Percentiles rank a stretch among this genome's conserved stretches.
phyloP scores from a whole-genome alignment of 352 stramenopile genomes.

The Phytopythium litorale region DNA sequence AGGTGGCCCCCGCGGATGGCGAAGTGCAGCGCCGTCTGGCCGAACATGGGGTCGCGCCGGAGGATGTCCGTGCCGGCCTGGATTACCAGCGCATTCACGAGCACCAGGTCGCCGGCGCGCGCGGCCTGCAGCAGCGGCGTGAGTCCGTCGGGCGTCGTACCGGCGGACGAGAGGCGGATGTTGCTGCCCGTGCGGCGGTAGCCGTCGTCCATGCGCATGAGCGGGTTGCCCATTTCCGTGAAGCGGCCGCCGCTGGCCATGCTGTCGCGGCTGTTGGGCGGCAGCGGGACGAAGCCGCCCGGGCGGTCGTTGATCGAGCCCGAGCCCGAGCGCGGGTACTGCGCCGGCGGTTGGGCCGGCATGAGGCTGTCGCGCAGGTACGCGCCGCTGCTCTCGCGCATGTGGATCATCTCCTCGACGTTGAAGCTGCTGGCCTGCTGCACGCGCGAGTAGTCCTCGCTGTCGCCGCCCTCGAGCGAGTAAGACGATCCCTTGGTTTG shows the following conservation, averaged over 20 bases:
- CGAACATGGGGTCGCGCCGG: constrained; percentile 57
- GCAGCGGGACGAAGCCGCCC: background rate
- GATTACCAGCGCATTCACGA: constrained; percentile 68
- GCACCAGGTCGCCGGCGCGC: constrained; percentile 52
- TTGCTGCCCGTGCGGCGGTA: constrained; percentile 44
- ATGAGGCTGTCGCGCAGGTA: constrained; percentile 56
- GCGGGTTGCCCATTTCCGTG: constrained; percentile 60
- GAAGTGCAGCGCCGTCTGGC: constrained; percentile 69
- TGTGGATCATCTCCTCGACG: constrained; percentile 54
- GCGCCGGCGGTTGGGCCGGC: constrained; percentile 13
- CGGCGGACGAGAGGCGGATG: constrained; percentile 11
- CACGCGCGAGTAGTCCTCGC: constrained; percentile 20
- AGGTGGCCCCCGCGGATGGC: constrained; percentile 61
- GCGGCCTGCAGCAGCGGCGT: constrained; percentile 65
- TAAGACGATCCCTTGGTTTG: constrained; percentile 17
- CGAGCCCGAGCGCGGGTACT: background rate
- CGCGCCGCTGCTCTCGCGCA: constrained; percentile 29
- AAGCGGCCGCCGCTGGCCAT: constrained; percentile 15
- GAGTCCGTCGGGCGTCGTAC: constrained; percentile 43
- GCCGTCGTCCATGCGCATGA: constrained; percentile 74
- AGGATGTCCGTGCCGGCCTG: constrained; percentile 68
- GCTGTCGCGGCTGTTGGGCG: constrained; percentile 7
- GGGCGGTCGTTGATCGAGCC: background rate
- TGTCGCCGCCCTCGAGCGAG: constrained; percentile 25
- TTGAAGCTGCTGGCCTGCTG: constrained; percentile 52